Base-by-base conservation (phyloP, 176 grass and related monocot genomes). In the Hordeum marinum region DNA sequence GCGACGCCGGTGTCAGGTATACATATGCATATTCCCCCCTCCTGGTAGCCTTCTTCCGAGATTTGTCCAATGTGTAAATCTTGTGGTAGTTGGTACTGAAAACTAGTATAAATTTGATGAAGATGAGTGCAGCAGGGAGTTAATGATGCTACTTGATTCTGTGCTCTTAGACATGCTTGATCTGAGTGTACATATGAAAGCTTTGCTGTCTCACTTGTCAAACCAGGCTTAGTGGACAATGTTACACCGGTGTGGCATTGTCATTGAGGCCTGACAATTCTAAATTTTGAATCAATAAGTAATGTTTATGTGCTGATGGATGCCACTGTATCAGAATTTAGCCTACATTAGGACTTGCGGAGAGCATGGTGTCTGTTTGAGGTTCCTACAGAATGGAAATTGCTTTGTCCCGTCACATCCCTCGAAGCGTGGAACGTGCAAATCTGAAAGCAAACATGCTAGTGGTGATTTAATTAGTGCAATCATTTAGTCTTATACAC, bases 1-100 rank as follows among this genome's bases (percentile, higher is more conserved):
- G 92, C 8, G 92, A 91, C 14, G 87, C 89, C 3, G 89, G 89
- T 0, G 92, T 94, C 71, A 91, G 92, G 92, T 94, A 66, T 7
- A 15, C 4, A 6, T 13, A 50, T 0, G 6, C 8, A 41, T 10
- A 4, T 12, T 3, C 2, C 3, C 0, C 5, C 13, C 5, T 11
- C 61, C 61, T 27, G n/a, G n/a, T n/a, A n/a, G n/a, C n/a, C n/a
- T 13, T 25, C 1, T 63, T 15, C n/a, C 2, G 10, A 32, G 31
- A 3, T 32, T 32, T 32, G 31, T 32, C 31, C 31, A 32, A 32
- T 32, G 31, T 3, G 35, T 36, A 36, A 36, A 36, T 39, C 37
- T 39, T 39, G 37, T 39, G 37, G 1, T 39, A 39, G 7, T 39
- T 39, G 6, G 37, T 39, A 39, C 8, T 39, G 2, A 39, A 9